Percentiles rank a stretch among this genome's conserved stretches.
Evolutionary conservation across 768 basidiomycete genomes (phyloP).

Genomic region (Crepidotus variabilis): DNA sequence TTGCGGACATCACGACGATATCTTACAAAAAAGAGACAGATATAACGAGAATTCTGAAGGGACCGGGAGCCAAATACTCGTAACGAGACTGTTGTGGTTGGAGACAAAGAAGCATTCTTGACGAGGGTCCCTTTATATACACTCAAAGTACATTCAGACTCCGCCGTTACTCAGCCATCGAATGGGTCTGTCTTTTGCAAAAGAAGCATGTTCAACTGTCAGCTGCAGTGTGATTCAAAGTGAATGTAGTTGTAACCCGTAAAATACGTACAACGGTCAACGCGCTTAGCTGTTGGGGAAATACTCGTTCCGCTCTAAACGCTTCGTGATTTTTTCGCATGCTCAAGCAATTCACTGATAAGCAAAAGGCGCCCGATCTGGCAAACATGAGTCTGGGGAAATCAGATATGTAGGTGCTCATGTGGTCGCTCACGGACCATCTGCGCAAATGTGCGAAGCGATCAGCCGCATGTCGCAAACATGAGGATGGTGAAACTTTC

Average conservation of each 20-base stretch:
- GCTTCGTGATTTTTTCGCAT: not conserved
- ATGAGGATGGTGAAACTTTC: not conserved
- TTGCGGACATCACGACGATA: constrained; percentile 67
- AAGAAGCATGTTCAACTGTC: not conserved
- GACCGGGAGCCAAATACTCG: constrained; percentile 52
- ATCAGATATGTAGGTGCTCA: not conserved
- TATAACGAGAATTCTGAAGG: constrained; percentile 47
- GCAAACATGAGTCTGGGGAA: not conserved
- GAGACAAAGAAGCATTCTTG: constrained; percentile 32
- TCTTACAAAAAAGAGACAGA: constrained; percentile 52
- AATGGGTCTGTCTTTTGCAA: not conserved
- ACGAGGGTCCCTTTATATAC: constrained; percentile 25
- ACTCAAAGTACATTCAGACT: constrained; percentile 19
- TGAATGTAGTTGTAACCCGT: not conserved
- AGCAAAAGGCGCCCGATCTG: not conserved
- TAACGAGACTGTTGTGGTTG: constrained; percentile 46
- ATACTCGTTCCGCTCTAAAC: not conserved
- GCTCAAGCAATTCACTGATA: not conserved
- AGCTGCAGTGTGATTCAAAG: too few relatives aligned
- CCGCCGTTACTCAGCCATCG: constrained; percentile 21
- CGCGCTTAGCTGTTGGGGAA: not conserved
- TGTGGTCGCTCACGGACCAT: not conserved
- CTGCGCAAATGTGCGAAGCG: not conserved
- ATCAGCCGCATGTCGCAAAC: not conserved
- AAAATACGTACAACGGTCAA: not conserved